A percentile compares a stretch with the other conserved stretches of the same genome.
phyloP scores from a whole-genome alignment of 2,329 filamentous ascomycete species.

The Exophiala mesophila region DNA sequence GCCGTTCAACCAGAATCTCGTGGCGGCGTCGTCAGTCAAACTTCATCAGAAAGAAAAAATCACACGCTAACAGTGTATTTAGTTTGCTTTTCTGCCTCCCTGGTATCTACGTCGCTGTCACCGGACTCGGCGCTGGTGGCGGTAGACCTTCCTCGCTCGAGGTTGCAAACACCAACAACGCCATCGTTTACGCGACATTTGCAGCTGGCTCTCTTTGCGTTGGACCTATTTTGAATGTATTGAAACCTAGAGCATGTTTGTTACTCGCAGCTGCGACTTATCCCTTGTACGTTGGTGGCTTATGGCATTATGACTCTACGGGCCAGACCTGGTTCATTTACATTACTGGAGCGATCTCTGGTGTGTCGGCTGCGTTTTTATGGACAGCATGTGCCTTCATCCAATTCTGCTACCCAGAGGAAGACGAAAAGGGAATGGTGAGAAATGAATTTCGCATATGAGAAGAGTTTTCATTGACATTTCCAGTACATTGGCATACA shows the following conservation, averaged over 20 bases:
- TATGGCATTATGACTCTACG: conserved; percentile 25
- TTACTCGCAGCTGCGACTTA: conserved; percentile 22
- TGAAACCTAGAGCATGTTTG: conserved; percentile 14
- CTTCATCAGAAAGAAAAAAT: neutral
- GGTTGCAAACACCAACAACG: conserved; percentile 21
- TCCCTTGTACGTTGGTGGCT: conserved; percentile 23
- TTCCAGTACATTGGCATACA: conserved; percentile 20
- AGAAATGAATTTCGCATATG: too few relatives aligned
- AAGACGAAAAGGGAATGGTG: conserved; percentile 19
- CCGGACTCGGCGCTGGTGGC: conserved; percentile 25
- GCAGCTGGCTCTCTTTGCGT: neutral
- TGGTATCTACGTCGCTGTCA: conserved; percentile 26
- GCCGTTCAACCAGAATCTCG: conserved; percentile 23
- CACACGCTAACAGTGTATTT: neutral
- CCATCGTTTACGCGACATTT: conserved; percentile 16
- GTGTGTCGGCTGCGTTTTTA: conserved; percentile 17
- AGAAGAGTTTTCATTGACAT: too few relatives aligned
- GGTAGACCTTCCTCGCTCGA: conserved; percentile 20
- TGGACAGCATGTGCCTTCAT: conserved; percentile 21
- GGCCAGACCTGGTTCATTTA: conserved; percentile 22
- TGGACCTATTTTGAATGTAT: conserved; percentile 12
- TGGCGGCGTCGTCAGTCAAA: conserved; percentile 15
- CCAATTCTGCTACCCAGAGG: conserved; percentile 20
- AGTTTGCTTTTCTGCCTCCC: conserved; percentile 25
- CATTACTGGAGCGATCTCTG: conserved; percentile 15